Evolutionary conservation across 441 rosid genomes (phyloP).

Genomic region (Gossypium gossypioides): DNA sequence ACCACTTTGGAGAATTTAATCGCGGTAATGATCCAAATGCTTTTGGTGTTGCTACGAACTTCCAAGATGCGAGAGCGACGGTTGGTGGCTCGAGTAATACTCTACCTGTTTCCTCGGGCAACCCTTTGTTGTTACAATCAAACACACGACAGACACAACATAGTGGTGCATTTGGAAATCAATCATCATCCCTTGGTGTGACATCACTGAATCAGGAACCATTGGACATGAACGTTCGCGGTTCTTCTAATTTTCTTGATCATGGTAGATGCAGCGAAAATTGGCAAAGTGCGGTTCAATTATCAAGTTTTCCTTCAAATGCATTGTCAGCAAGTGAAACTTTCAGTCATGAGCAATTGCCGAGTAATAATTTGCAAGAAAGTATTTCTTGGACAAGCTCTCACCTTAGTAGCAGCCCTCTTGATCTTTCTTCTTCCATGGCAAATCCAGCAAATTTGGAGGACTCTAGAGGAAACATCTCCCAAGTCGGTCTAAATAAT

Average conservation of each 20-base stretch:
- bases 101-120: constrained; percentile 30
- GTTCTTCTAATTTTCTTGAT: constrained; percentile 36
- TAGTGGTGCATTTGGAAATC: constrained; percentile 34
- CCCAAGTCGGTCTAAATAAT: constrained; percentile 28
- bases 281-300: constrained; percentile 38
- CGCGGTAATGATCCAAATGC: constrained; percentile 23
- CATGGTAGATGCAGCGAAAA: constrained; percentile 32
- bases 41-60: constrained; percentile 26
- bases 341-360: constrained; percentile 24
- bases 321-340: constrained; percentile 29
- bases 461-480: constrained; percentile 27
- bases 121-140: constrained; percentile 31
- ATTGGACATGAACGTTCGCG: constrained; percentile 26
- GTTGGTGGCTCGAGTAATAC: constrained; percentile 37
- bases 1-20: constrained; percentile 39
- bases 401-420: constrained; percentile 24
- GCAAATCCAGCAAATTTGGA: constrained; percentile 23
- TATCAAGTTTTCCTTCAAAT: constrained; percentile 35
- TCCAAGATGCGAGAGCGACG: constrained; percentile 28
- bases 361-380: constrained; percentile 26
- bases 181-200: constrained; percentile 39
- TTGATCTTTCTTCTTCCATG: constrained; percentile 30
- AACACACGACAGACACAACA: constrained; percentile 25
- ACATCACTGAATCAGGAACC: constrained; percentile 34
- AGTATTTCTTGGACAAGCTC: constrained; percentile 22